A percentile compares a stretch with the other conserved stretches of the same genome.
Conservation (phyloP, 2,329 filamentous ascomycete genomes). For the Stenocarpella maydis region DNA sequence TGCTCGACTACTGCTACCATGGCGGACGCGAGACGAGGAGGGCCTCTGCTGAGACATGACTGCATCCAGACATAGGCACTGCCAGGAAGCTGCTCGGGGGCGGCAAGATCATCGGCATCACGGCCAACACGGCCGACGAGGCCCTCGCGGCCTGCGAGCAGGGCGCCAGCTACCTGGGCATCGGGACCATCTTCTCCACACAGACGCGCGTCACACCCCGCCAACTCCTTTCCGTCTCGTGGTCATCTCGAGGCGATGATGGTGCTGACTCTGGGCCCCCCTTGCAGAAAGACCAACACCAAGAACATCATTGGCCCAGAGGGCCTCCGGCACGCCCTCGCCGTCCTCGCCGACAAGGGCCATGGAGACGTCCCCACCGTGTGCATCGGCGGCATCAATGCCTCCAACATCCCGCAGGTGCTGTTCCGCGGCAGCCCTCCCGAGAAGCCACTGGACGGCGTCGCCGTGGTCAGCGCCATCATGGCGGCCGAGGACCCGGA, state of each 20-base stretch:
- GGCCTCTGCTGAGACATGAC: not conserved
- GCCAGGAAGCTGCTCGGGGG: slow-evolving; percentile 78
- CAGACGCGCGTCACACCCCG: slow-evolving; percentile 65
- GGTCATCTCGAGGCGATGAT: not conserved
- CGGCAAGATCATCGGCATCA: slow-evolving; percentile 86
- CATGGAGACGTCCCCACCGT: slow-evolving; percentile 67
- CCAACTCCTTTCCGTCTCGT: too few relatives aligned
- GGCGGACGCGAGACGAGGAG: too few relatives aligned
- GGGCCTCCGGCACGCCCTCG: slow-evolving; percentile 73
- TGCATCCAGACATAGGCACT: slow-evolving; percentile 59
- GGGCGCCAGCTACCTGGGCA: slow-evolving; percentile 90
- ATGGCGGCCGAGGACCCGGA: slow-evolving; percentile 75
- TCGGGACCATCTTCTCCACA: slow-evolving; percentile 90
- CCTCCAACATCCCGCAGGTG: slow-evolving; percentile 76
- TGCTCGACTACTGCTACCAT: not conserved
- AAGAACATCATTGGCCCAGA: slow-evolving; percentile 81
- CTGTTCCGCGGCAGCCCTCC: slow-evolving; percentile 70
- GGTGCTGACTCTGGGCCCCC: not conserved
- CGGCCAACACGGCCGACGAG: slow-evolving; percentile 78
- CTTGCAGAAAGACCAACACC: slow-evolving; percentile 79
- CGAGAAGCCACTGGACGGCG: slow-evolving; percentile 74
- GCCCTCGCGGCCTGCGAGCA: slow-evolving; percentile 74
- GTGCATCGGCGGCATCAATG: slow-evolving; percentile 89
- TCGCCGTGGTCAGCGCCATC: slow-evolving; percentile 91
- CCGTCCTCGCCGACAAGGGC: slow-evolving; percentile 61